Evolutionary conservation across 148 eudicot genomes (phyloP).

Genomic region (Arctostaphylos glauca): DNA sequence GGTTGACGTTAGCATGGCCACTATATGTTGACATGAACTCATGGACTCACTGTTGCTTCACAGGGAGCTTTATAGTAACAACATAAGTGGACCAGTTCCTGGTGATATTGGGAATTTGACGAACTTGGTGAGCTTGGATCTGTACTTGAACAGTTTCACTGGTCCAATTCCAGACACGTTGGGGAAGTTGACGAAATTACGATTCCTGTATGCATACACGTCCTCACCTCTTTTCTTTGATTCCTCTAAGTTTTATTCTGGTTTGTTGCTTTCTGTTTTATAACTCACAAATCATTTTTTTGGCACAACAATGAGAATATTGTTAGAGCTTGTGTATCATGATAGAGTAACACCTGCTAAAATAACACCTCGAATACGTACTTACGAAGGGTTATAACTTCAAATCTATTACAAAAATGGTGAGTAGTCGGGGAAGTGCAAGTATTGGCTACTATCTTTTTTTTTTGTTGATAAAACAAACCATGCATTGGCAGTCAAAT

Average conservation of each 20-base stretch:
- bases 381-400: not conserved
- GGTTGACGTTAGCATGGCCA: not conserved
- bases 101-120: constrained; percentile 32
- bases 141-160: constrained; percentile 31
- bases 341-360: not conserved
- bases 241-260: not conserved
- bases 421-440: not conserved
- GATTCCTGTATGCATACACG: constrained; percentile 29
- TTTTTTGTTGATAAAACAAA: not conserved
- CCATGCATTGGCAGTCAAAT: not conserved
- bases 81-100: constrained; percentile 30
- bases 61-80: constrained; percentile 40
- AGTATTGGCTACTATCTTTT: not conserved
- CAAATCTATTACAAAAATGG: not conserved
- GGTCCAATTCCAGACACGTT: constrained; percentile 33
- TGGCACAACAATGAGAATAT: not conserved
- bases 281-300: not conserved
- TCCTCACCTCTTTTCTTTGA: constrained; percentile 13
- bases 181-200: constrained; percentile 27
- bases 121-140: constrained; percentile 37
- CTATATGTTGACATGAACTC: not conserved
- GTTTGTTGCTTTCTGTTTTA: not conserved
- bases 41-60: not conserved
- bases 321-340: not conserved
- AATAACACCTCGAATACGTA: not conserved